Evolutionary conservation across 768 basidiomycete genomes (phyloP), one percentile per base, ranked within the genome.

Genomic region (Tylopilus intermedius): DNA sequence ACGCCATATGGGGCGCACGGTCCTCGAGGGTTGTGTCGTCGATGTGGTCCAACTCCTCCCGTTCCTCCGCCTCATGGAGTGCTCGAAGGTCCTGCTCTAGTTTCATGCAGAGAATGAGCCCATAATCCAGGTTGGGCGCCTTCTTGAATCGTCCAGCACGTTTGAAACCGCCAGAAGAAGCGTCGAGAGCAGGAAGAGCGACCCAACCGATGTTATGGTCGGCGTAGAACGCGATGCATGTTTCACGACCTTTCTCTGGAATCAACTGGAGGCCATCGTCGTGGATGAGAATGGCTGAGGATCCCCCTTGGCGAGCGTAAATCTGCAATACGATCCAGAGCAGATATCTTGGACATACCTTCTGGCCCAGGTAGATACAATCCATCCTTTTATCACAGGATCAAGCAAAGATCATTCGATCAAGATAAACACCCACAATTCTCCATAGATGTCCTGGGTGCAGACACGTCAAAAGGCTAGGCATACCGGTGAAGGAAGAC

Each of bases 361-460:
- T n/a, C n/a, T n/a, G n/a, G n/a, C n/a, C n/a, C n/a, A n/a, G n/a
- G n/a, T n/a, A n/a, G n/a, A n/a, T n/a, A n/a, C n/a, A n/a, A n/a
- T n/a, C 18, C 18, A 18, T 18, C 18, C 18, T 18, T 1, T 18
- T 18, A 18, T 18, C 18, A 18, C 18, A 18, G 18, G 18, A 18
- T 18, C 18, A 18, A 18, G 18, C 18, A 18, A 18, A 1, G 18
- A 51, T 53, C 3, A 22, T 9, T 13, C n/a, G 14, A 30, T 65
- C 32, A 58, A 39, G 44, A 46, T 7, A 50, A 63, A 26, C 58
- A 18, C 18, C 1, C 1, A 90, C 90, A 94, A 68, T 72, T 96
- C 94, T 30, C 95, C 95, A 58, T 97, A 98, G 50, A 99, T 97
- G 67, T 99, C 95, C 91, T 93, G 56, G 2, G 30, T 21, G 18